Base-by-base conservation (phyloP, 208 protist species). In the Willaertia magna region DNA sequence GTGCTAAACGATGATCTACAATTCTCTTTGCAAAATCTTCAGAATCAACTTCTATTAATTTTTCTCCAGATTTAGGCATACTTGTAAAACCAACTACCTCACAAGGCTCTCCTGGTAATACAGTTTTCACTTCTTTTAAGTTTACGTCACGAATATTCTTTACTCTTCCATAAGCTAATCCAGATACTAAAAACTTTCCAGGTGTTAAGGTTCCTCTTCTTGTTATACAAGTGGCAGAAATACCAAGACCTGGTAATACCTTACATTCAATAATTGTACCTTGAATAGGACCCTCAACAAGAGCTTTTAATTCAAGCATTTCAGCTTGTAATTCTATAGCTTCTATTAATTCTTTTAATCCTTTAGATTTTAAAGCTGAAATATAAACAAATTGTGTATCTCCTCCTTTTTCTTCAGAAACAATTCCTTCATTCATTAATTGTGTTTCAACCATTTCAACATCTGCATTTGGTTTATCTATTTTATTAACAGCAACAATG, bases 401-500 rank as follows among this genome's bases (percentile, higher is more conserved):
- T 74, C 97, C 97, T 52, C 97, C 97, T 44, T 95, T 91, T 85
- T 96, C 93, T 88, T 99, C 97, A 14, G 96, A 79, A 55, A 95
- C 89, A 20, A 98, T 84, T 42, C 91, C 92, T 88, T 92, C 85
- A 43, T 88, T 86, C 0, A 93, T 55, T 40, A 98, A 95, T 74
- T 95, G 91, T 7, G 91, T 40, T 86, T 95, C 95, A 9, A 97
- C 88, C 82, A 49, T 88, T 20, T 96, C 90, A 75, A 90, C 75
- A 83, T 98, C 91, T 0, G 91, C 93, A 42, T 76, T 87, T 44
- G 92, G 90, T 39, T 96, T 95, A 88, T 99, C 98, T 44, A 96
- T 97, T 92, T 99, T 99, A 43, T 97, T 99, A 85, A 98, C 93
- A 9, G 96, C 97, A 0, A 99, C 95, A 42, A 99, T 90, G 55